Evolutionary conservation across 148 eudicot species (phyloP).

Genomic region (Fagopyrum esculentum): DNA sequence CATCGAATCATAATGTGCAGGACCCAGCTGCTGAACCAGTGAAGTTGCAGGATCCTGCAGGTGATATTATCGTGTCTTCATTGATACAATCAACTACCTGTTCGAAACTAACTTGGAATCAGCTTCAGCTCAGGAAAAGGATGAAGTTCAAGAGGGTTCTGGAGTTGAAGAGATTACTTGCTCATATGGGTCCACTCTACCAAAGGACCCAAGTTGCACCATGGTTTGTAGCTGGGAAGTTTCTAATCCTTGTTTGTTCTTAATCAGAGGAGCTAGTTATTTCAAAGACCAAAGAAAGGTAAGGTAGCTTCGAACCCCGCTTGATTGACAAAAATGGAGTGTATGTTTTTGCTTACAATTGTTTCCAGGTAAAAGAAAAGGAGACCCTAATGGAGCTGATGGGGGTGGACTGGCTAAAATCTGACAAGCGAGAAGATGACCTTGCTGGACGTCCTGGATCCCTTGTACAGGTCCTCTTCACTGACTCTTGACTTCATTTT

Average conservation of each 20-base stretch:
- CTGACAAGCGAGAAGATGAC: slow-evolving; percentile 60
- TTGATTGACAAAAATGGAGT: too few relatives aligned
- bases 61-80: slow-evolving; percentile 18
- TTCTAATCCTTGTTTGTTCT: slow-evolving; percentile 51
- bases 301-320: too few relatives aligned
- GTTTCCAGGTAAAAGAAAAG: slow-evolving; percentile 44
- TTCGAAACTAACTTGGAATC: neutral
- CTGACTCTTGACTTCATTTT: neutral
- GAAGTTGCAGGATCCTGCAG: slow-evolving; percentile 52
- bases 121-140: slow-evolving; percentile 48
- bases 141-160: slow-evolving; percentile 40
- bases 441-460: slow-evolving; percentile 52
- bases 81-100: neutral
- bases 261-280: slow-evolving; percentile 56
- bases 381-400: slow-evolving; percentile 44
- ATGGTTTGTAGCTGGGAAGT: slow-evolving; percentile 55
- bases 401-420: slow-evolving; percentile 60
- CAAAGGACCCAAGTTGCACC: slow-evolving; percentile 36
- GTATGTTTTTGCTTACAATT: neutral
- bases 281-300: slow-evolving; percentile 52
- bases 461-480: slow-evolving; percentile 44
- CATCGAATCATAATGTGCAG: slow-evolving; percentile 23
- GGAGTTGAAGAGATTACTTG: slow-evolving; percentile 31
- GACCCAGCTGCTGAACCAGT: slow-evolving; percentile 44
- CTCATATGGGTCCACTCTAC: slow-evolving; percentile 47